These are phyloP conservation scores for Plasmodium adleri DNA, from an alignment of 169 alveolate genomes.

Conservation along the genomic window DNA sequence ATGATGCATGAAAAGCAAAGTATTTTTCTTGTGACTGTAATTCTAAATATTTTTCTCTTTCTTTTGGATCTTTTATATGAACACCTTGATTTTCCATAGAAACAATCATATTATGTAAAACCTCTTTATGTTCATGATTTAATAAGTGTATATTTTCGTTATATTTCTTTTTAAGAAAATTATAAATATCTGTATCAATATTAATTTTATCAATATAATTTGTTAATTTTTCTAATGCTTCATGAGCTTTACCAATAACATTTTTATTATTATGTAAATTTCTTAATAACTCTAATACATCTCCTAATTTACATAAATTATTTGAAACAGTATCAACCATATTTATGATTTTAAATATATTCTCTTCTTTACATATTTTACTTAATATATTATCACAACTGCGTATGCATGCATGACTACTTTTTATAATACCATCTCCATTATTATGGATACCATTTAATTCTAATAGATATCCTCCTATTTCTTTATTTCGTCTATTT, in stretches of 20 bases:
- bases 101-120: slow-evolving; percentile 82
- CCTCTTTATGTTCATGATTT: slow-evolving; percentile 80
- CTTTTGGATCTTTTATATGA: slow-evolving; percentile 69
- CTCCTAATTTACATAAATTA: slow-evolving; percentile 83
- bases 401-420: slow-evolving; percentile 26
- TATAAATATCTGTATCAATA: slow-evolving; percentile 77
- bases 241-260: slow-evolving; percentile 81
- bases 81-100: slow-evolving; percentile 88
- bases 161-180: slow-evolving; percentile 79
- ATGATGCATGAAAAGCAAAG: slow-evolving; percentile 56
- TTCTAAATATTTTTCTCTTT: slow-evolving; percentile 61
- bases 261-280: slow-evolving; percentile 80
- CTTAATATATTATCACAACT: slow-evolving; percentile 48
- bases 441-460: slow-evolving; percentile 20
- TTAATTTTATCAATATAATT: slow-evolving; percentile 79
- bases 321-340: slow-evolving; percentile 84
- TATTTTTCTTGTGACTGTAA: slow-evolving; percentile 55
- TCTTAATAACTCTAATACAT: slow-evolving; percentile 82
- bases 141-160: slow-evolving; percentile 47
- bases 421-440: slow-evolving; percentile 40
- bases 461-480: slow-evolving; percentile 45
- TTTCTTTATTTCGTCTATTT: background rate
- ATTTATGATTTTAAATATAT: slow-evolving; percentile 70
- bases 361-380: slow-evolving; percentile 39
- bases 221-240: slow-evolving; percentile 78